Percentiles rank a stretch among this genome's conserved stretches.
phyloP scores from a whole-genome alignment of 2,329 filamentous ascomycete species.

The Bisporella sp. region DNA sequence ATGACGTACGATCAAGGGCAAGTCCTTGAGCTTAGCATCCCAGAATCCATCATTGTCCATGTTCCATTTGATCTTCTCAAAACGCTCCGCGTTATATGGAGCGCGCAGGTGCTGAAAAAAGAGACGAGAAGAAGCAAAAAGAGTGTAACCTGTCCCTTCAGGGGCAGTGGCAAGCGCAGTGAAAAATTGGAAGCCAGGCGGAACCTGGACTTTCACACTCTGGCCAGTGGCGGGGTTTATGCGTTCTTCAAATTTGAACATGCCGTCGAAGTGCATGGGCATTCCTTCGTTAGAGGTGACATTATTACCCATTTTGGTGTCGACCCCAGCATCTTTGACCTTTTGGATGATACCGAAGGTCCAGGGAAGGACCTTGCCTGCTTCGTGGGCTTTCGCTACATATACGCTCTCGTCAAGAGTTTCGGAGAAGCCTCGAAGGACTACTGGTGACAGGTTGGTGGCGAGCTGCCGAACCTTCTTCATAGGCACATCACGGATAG shows the following conservation, averaged over 20 bases:
- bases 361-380: slow-evolving; percentile 43
- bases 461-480: slow-evolving; percentile 38
- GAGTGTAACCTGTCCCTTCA: slow-evolving; percentile 43
- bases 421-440: slow-evolving; percentile 44
- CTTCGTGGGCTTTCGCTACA: slow-evolving; percentile 37
- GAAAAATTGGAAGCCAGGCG: slow-evolving; percentile 37
- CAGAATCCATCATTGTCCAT: background rate
- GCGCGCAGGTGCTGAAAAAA: slow-evolving; percentile 39
- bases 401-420: slow-evolving; percentile 39
- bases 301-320: slow-evolving; percentile 41
- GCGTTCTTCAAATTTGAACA: slow-evolving; percentile 37
- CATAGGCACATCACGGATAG: slow-evolving; percentile 18
- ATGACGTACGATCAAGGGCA: background rate
- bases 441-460: slow-evolving; percentile 43
- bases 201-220: background rate
- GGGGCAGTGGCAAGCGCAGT: slow-evolving; percentile 40
- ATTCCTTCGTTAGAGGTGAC: slow-evolving; percentile 47
- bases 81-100: background rate
- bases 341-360: slow-evolving; percentile 45
- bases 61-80: slow-evolving; percentile 1
- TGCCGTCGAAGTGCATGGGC: slow-evolving; percentile 51
- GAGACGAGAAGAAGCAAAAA: slow-evolving; percentile 45
- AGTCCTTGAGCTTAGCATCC: background rate
- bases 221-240: background rate
- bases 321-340: slow-evolving; percentile 40